Base-by-base conservation (phyloP, 2,329 filamentous ascomycete species). In the Alternaria sp. region DNA sequence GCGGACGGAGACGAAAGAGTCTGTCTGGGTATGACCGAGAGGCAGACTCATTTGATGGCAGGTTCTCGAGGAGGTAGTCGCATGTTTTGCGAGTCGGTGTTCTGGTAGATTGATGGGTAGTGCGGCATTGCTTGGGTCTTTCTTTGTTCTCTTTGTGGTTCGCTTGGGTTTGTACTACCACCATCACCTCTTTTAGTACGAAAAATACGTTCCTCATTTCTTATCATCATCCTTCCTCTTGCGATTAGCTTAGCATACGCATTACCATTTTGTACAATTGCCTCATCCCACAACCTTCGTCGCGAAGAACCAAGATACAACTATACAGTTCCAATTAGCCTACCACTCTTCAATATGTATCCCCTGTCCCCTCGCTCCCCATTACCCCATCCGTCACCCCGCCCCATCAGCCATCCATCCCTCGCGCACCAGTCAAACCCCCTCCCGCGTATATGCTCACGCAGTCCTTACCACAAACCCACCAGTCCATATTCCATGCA, bases 11-110 rank as follows among this genome's bases (percentile, higher is more conserved):
- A 21, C 61, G 59, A 15, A 59, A 62, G 21, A 72, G 71, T 11
- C 36, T 68, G 50, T 57, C 65, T 13, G 65, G 62, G 15, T 65
- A 67, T 30, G 73, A 77, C 12, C 71, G 71, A 17, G 73, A 75
- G 52, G 71, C 74, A 28, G 73, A 76, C 46, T 67, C 65, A 40
- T 63, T 71, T 32, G 74, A 73, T 36, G 57, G 70, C 1, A 65
- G 68, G n/a, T 50, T 62, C 46, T 65, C 68, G 19, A 61, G 67
- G 51, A 63, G 68, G 44, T 71, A 57, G 44, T 19, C 5, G 43
- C 13, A 4, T 30, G n/a, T 6, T 50, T 23, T 17, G 19, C 9
- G 49, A 19, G 8, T 40, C 5, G 9, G 10, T 36, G 30, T 51
- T 8, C 26, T 32, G 19, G 4, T 3, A 1, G n/a, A 5, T 40